These are phyloP conservation scores for Phaffia rhodozyma DNA, from an alignment of 1,284 basidiomycete species.

Conservation along the genomic window DNA sequence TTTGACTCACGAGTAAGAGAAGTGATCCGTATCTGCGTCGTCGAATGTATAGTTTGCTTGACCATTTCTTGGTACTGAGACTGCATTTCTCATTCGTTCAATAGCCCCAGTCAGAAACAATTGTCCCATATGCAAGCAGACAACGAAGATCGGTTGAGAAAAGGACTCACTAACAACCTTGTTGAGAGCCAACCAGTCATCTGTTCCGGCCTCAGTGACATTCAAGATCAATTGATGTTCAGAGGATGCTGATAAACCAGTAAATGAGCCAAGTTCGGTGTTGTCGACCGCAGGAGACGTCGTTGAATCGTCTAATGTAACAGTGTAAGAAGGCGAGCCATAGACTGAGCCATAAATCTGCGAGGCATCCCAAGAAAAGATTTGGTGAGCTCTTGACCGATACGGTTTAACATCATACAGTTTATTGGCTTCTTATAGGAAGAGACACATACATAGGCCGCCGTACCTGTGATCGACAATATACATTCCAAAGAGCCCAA, in stretches of 20 bases:
- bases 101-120: background rate
- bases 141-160: background rate
- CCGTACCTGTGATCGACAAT: background rate
- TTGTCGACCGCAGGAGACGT: background rate
- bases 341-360: slow-evolving; percentile 1
- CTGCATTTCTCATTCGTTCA: background rate
- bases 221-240: slow-evolving; percentile 9
- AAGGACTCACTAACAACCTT: slow-evolving; percentile 2
- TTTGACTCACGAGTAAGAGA: background rate
- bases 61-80: slow-evolving; percentile 1
- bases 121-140: too few relatives aligned
- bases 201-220: background rate
- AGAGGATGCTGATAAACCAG: background rate
- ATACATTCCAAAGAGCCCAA: too few relatives aligned
- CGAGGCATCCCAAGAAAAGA: background rate
- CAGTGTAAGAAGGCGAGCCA: background rate
- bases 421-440: background rate
- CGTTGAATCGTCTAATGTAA: background rate
- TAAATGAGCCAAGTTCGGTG: slow-evolving; percentile 3
- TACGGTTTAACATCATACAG: too few relatives aligned
- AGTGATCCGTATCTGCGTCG: slow-evolving; percentile 8
- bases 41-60: slow-evolving; percentile 9
- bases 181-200: background rate
- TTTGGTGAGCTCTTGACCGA: background rate
- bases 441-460: background rate